Evolutionary conservation across 768 basidiomycete species (phyloP).

Genomic region (Trametes cubensis): DNA sequence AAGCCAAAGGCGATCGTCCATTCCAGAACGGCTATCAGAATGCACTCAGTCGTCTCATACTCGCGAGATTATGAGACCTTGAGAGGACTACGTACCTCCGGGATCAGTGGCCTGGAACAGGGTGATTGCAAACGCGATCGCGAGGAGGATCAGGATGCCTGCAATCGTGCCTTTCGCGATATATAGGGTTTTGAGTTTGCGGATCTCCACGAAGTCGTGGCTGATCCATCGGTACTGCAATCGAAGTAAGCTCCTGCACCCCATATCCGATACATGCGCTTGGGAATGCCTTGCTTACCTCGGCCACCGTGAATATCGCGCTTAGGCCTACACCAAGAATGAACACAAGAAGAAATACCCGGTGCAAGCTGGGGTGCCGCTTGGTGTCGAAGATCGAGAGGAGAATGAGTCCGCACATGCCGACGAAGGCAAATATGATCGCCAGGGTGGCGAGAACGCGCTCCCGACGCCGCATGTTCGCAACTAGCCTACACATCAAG

Average conservation of each 20-base stretch:
- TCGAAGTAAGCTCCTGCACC: background rate
- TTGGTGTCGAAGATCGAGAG: constrained; percentile 74
- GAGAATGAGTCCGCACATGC: constrained; percentile 65
- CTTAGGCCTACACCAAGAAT: constrained; percentile 71
- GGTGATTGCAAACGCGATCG: constrained; percentile 63
- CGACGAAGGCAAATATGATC: constrained; percentile 60
- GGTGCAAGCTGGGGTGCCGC: constrained; percentile 52
- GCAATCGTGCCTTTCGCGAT: constrained; percentile 65
- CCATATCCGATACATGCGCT: no score
- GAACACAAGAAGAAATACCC: constrained; percentile 69
- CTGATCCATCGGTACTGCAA: constrained; percentile 68
- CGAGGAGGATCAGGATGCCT: constrained; percentile 55
- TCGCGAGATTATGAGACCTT: background rate
- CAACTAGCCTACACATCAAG: constrained; percentile 48
- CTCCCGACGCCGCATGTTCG: constrained; percentile 61
- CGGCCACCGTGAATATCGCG: constrained; percentile 72
- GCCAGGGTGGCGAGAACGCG: constrained; percentile 57
- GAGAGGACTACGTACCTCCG: constrained; percentile 46
- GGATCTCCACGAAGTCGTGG: constrained; percentile 51
- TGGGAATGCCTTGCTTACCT: constrained; percentile 33
- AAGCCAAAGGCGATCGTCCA: constrained; percentile 76
- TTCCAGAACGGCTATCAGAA: constrained; percentile 59
- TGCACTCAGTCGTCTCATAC: background rate
- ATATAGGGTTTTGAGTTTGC: constrained; percentile 56
- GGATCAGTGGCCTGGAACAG: constrained; percentile 48